Evolutionary conservation across 2,329 filamentous ascomycete genomes (phyloP), one percentile per base, ranked within the genome.

Genomic region (Aspergillus glaucus): DNA sequence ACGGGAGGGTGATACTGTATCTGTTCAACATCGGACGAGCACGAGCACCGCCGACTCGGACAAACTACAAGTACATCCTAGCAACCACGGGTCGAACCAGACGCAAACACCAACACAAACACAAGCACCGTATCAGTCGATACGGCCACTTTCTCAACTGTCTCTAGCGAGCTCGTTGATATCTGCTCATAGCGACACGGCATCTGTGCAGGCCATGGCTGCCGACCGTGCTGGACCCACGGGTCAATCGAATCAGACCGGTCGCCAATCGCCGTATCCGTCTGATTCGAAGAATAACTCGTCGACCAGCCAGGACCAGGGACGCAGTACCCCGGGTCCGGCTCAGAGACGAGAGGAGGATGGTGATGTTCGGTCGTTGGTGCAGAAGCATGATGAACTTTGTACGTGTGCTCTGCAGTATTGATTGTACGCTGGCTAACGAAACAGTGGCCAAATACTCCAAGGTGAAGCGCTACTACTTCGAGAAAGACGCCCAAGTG

Each of bases 401-500:
- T 21, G 37, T 40, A 28, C 73, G 72, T 75, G 69, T 22, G 34
- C 32, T 42, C 24, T 40, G 19, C 22, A 37, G 6, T n/a, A 15
- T 46, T 44, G n/a, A 42, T 26, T 40, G 15, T 43, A 45, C 7
- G 34, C 8, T 15, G n/a, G 36, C 12, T 39, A 15, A 39, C 15
- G 36, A 51, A 50, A 46, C 55, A 95, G 91, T 93, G 63, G 83
- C 82, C 57, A 98, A 98, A 74, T 98, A 98, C 68, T 94, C 94
- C 68, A 95, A 96, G 65, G 92, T 98, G 50, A 98, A 98, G 75
- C 85, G 90, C 48, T 87, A 96, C 61, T 98, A 96, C 67, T 97
- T 97, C 67, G 93, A 97, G 55, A 86, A 95, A 60, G 87, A 85
- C 56, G 79, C 84, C 15, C 91, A 96, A 69, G 87, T 97, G 21